phyloP scores from a whole-genome alignment of 306 rosid species.

The Cucumis hystrix region DNA sequence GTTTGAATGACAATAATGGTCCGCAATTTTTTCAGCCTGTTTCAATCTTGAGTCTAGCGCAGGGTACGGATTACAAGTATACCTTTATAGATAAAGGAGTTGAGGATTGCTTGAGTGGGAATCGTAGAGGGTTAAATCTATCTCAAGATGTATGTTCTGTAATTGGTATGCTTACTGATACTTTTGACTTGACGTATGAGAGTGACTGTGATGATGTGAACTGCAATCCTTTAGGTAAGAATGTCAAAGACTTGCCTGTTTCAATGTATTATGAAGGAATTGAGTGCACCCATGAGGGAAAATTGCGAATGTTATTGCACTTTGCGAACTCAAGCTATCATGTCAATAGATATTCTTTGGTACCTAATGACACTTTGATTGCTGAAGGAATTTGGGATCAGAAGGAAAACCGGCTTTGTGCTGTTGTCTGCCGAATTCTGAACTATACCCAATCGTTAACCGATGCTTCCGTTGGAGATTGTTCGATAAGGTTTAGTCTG shows the following conservation, averaged over 20 bases:
- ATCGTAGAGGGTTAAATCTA: slow-evolving; percentile 17
- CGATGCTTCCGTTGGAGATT: slow-evolving; percentile 53
- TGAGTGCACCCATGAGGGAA: slow-evolving; percentile 30
- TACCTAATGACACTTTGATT: slow-evolving; percentile 35
- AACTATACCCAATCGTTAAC: slow-evolving; percentile 25
- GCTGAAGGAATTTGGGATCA: slow-evolving; percentile 80
- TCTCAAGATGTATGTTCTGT: slow-evolving; percentile 26
- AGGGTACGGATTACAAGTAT: slow-evolving; percentile 27
- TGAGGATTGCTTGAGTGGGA: slow-evolving; percentile 25
- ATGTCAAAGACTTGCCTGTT: slow-evolving; percentile 27
- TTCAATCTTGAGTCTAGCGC: slow-evolving; percentile 41
- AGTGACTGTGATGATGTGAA: slow-evolving; percentile 30
- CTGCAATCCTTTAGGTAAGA: slow-evolving; percentile 43
- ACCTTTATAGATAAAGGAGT: slow-evolving; percentile 22
- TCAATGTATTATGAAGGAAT: slow-evolving; percentile 23
- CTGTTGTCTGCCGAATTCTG: slow-evolving; percentile 52
- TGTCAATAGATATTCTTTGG: slow-evolving; percentile 26
- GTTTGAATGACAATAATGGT: slow-evolving; percentile 26
- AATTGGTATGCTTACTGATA: slow-evolving; percentile 15
- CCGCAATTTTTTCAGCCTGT: slow-evolving; percentile 28
- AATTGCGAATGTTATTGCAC: slow-evolving; percentile 49
- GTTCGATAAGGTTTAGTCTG: slow-evolving; percentile 37
- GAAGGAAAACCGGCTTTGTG: slow-evolving; percentile 43
- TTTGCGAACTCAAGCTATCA: slow-evolving; percentile 25
- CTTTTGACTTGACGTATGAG: slow-evolving; percentile 45